phyloP scores from a whole-genome alignment of 202 grass and related monocot species.

The Schoenoplectus triqueter region DNA sequence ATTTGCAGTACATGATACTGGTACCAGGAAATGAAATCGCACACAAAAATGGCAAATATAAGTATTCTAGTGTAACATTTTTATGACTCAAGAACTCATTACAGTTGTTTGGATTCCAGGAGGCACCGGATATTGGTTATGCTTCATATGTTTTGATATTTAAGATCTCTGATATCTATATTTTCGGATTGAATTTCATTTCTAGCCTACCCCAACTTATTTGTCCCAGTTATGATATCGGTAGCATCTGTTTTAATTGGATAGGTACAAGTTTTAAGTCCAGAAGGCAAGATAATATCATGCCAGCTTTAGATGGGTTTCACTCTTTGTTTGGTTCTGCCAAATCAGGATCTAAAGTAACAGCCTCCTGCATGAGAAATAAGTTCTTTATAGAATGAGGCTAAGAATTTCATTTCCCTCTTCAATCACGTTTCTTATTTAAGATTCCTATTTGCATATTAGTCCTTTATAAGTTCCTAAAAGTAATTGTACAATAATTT shows the following conservation, averaged over 20 bases:
- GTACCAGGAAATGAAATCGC: background rate
- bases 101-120: constrained; percentile 33
- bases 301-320: constrained; percentile 51
- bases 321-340: constrained; percentile 59
- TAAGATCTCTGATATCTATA: constrained; percentile 46
- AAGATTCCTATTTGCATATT: background rate
- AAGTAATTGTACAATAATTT: background rate
- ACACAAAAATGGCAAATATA: too few species aligned
- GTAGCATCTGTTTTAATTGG: background rate
- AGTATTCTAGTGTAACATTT: too few species aligned
- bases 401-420: constrained; percentile 22
- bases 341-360: constrained; percentile 66
- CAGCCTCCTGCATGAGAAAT: constrained; percentile 60
- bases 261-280: constrained; percentile 62
- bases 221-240: constrained; percentile 41
- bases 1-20: too few species aligned
- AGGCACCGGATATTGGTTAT: constrained; percentile 26
- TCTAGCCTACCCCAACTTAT: constrained; percentile 51
- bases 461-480: background rate
- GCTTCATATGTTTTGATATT: constrained; percentile 26
- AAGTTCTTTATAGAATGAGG: background rate
- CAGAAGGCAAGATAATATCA: constrained; percentile 76
- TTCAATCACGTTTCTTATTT: background rate
- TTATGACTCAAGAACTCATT: constrained; percentile 34
- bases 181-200: too few species aligned